A percentile compares a stretch with the other conserved stretches of the same genome.
Conservation (phyloP, 139 green algal species). For the Astrephomene gubernaculifera region DNA sequence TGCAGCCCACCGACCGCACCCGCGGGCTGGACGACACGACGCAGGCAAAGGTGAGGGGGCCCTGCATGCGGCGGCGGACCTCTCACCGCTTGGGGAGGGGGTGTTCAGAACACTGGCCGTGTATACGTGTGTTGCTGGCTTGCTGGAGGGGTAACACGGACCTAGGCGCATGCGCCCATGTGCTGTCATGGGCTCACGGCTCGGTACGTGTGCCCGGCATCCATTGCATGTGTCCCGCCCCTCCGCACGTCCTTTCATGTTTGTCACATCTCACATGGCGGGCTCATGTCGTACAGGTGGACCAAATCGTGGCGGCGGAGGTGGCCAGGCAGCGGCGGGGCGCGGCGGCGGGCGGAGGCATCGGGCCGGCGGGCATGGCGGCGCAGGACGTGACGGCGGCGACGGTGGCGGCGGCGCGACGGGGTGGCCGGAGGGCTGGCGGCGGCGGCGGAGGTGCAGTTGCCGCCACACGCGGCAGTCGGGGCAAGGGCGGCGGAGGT, state of each 20-base stretch:
- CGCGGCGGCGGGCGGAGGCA: constrained; percentile 1
- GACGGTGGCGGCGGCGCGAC: constrained; percentile 22
- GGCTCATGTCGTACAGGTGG: too few species aligned
- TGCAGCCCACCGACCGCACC: constrained; percentile 36
- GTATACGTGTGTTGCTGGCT: too few species aligned
- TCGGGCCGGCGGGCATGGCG: constrained; percentile 34
- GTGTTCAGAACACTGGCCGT: too few species aligned
- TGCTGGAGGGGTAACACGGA: too few species aligned
- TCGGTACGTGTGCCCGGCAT: too few species aligned
- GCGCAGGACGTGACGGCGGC: constrained; percentile 25
- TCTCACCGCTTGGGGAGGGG: too few species aligned
- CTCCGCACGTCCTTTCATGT: too few species aligned
- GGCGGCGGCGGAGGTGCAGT: constrained; percentile 6
- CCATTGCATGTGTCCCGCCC: too few species aligned
- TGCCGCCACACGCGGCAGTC: not conserved
- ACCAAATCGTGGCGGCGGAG: constrained; percentile 33
- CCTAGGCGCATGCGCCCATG: too few species aligned
- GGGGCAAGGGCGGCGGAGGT: not conserved
- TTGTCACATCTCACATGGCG: too few species aligned
- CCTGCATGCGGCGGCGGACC: too few species aligned
- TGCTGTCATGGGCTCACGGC: too few species aligned
- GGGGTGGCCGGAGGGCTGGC: not conserved
- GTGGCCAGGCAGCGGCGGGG: constrained; percentile 40
- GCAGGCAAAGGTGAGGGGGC: constrained; percentile 5
- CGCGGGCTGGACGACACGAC: constrained; percentile 3